Percentiles rank a stretch among this genome's conserved stretches.
phyloP scores from a whole-genome alignment of 108 stramenopile species.

The Cyclotella cryptica region DNA sequence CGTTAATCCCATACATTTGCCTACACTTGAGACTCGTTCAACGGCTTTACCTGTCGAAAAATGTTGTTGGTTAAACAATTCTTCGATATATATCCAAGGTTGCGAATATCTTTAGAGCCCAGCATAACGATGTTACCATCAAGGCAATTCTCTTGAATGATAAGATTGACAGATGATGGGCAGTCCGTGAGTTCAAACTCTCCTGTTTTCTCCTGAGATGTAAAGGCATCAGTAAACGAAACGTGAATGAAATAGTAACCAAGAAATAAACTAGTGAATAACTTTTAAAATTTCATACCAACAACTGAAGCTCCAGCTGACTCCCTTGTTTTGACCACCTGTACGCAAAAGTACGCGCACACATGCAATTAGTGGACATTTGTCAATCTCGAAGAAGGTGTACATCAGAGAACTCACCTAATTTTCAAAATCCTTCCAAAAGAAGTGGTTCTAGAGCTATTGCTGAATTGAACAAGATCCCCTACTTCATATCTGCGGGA shows the following conservation, averaged over 20 bases:
- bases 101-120: slow-evolving; percentile 25
- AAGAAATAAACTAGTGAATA: background rate
- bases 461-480: slow-evolving; percentile 45
- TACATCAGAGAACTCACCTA: slow-evolving; percentile 19
- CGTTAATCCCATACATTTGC: too few relatives aligned
- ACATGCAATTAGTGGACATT: too few relatives aligned
- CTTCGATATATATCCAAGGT: slow-evolving; percentile 37
- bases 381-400: too few relatives aligned
- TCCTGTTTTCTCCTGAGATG: slow-evolving; percentile 19
- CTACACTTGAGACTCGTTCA: slow-evolving; percentile 30
- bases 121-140: slow-evolving; percentile 44
- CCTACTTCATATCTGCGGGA: slow-evolving; percentile 37
- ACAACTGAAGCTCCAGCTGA: slow-evolving; percentile 30
- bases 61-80: slow-evolving; percentile 16
- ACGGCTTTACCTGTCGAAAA: slow-evolving; percentile 23
- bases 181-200: slow-evolving; percentile 40
- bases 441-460: slow-evolving; percentile 20
- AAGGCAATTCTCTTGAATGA: slow-evolving; percentile 38
- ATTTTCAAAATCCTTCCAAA: slow-evolving; percentile 44
- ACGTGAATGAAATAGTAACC: background rate
- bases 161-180: slow-evolving; percentile 29
- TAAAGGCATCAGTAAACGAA: background rate
- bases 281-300: slow-evolving; percentile 18
- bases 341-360: too few relatives aligned
- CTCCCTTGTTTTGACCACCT: too few relatives aligned